A percentile compares a stretch with the other conserved stretches of the same genome.
phyloP scores from a whole-genome alignment of 2,329 filamentous ascomycete species.

The Aspergillus transmontanensis region DNA sequence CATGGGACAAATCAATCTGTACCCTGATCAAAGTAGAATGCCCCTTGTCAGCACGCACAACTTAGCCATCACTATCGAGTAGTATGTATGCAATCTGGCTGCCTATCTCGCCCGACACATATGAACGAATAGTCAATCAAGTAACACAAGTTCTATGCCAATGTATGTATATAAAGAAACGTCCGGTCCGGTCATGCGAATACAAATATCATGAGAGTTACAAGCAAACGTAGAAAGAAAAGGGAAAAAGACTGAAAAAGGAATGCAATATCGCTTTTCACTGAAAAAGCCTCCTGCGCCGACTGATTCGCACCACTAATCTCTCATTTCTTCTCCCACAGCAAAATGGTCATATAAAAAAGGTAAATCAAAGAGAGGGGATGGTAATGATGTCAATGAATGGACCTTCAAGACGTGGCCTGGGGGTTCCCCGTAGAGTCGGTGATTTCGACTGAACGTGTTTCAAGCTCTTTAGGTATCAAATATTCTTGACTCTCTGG shows the following conservation, averaged over 20 bases:
- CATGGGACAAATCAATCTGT: background rate
- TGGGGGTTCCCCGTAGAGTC: slow-evolving; percentile 26
- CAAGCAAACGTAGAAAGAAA: slow-evolving; percentile 5
- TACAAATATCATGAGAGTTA: background rate
- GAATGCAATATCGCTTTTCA: slow-evolving; percentile 8
- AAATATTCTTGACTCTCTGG: slow-evolving; percentile 22
- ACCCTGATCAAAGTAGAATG: background rate
- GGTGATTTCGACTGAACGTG: slow-evolving; percentile 39
- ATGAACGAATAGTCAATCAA: slow-evolving; percentile 8
- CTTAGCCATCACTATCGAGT: background rate
- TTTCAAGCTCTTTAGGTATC: slow-evolving; percentile 39
- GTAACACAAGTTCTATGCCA: slow-evolving; percentile 21
- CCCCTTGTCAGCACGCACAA: background rate
- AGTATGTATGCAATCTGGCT: slow-evolving; percentile 13
- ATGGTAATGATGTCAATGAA: background rate
- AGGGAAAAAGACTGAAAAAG: slow-evolving; percentile 5
- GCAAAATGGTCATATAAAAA: background rate
- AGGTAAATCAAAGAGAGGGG: background rate
- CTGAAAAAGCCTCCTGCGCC: slow-evolving; percentile 3
- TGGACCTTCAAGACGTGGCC: slow-evolving; percentile 28
- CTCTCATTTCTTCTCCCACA: background rate
- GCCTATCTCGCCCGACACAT: slow-evolving; percentile 1
- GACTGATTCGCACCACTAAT: background rate
- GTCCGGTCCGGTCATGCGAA: slow-evolving; percentile 20
- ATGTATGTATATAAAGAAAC: slow-evolving; percentile 23